Conservation (phyloP, 208 protist genomes). For the Trypanosoma mega region DNA sequence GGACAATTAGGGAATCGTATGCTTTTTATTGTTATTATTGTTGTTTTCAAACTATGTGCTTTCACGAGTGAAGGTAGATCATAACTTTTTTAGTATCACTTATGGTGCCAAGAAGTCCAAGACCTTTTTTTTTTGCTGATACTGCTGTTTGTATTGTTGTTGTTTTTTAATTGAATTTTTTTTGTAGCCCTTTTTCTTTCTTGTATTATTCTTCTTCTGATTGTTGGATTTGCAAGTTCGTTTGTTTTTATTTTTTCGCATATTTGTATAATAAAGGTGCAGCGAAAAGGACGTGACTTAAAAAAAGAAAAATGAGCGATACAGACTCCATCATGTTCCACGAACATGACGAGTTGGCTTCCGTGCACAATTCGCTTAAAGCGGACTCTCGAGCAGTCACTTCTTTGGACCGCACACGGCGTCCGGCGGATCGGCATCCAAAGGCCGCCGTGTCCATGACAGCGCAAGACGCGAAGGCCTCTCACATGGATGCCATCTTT, state of each 20-base stretch:
- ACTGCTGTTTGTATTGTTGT: slow-evolving; percentile 8
- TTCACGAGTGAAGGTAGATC: too few relatives aligned
- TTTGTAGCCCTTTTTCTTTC: slow-evolving; percentile 3
- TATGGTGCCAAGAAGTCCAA: too few relatives aligned
- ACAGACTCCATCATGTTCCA: slow-evolving; percentile 50
- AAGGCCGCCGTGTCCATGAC: too few relatives aligned
- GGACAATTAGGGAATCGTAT: too few relatives aligned
- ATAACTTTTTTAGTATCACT: too few relatives aligned
- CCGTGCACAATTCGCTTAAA: neutral
- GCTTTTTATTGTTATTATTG: too few relatives aligned
- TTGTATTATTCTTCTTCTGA: slow-evolving; percentile 8
- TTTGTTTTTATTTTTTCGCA: slow-evolving; percentile 12
- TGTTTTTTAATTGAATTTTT: slow-evolving; percentile 10
- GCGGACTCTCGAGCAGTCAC: too few relatives aligned
- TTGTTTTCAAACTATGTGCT: too few relatives aligned
- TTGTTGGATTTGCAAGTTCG: slow-evolving; percentile 10
- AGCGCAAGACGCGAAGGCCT: neutral
- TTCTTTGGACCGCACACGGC: too few relatives aligned
- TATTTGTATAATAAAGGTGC: too few relatives aligned
- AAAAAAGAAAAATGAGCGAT: slow-evolving; percentile 32
- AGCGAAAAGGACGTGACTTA: too few relatives aligned
- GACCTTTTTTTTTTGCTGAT: neutral
- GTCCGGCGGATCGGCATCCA: too few relatives aligned
- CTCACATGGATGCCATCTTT: neutral
- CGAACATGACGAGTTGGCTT: slow-evolving; percentile 26